Evolutionary conservation across 2,329 filamentous ascomycete genomes (phyloP), one percentile per base, ranked within the genome.

Genomic region (Arthrobotrys sphaeroides): DNA sequence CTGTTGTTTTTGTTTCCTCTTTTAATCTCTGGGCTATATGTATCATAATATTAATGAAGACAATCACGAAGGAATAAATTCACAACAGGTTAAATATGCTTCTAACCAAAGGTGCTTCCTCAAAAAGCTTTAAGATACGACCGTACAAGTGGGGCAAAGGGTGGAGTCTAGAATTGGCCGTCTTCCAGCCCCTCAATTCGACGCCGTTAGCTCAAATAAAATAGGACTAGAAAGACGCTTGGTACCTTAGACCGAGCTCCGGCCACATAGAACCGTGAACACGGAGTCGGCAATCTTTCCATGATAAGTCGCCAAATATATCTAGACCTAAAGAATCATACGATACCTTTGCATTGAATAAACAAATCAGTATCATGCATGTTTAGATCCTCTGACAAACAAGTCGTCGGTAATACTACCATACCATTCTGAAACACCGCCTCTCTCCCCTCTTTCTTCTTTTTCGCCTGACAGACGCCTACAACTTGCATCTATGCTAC

Each of bases 11-110:
- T 40, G n/a, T n/a, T n/a, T n/a, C n/a, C n/a, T n/a, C n/a, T n/a
- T n/a, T n/a, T n/a, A n/a, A n/a, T n/a, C n/a, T 40, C 16, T 13
- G 31, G 51, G 51, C 9, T n/a, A 38, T 24, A 13, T 55, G 51
- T 55, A 55, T 55, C 16, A 55, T 55, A 55, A 55, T 55, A 55
- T 55, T 55, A 55, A 55, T 55, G 51, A 31, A n/a, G n/a, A n/a
- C n/a, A n/a, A 22, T 55, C 22, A 55, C 9, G 51, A 55, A 5
- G n/a, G 20, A 22, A 55, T 13, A 31, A 13, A 55, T 38, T 10
- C 10, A 13, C 5, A 33, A n/a, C n/a, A 53, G 2, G 22, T 24
- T 12, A n/a, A n/a, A 38, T 5, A 2, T 40, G 36, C 16, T 28
- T 53, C 22, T 1, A 12, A 13, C 38, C 10, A 24, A 24, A 13